Base-by-base conservation (phyloP, 2,329 filamentous ascomycete species). In the Tolypocladium tundrense region DNA sequence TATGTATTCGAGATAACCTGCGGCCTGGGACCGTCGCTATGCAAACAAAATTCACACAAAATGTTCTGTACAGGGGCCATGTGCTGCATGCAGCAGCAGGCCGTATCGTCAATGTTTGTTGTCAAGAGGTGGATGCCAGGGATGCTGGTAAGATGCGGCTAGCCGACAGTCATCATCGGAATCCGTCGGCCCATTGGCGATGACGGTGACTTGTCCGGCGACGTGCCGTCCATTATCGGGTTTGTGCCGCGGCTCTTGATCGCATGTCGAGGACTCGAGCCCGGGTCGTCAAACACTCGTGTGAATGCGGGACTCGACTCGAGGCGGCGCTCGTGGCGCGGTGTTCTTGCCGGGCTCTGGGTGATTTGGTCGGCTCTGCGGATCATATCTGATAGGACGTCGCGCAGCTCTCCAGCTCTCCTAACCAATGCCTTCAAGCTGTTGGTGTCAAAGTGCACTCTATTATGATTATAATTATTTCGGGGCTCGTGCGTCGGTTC, bases 251-350 rank as follows among this genome's bases (percentile, higher is more conserved):
- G 80, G 60, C 76, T 83, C 63, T 79, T 78, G 35, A 75, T 73
- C 10, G 78, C 66, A 59, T 78, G 75, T 62, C 77, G 77, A 27
- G 81, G 80, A 59, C 78, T 85, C 14, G 79, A 75, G 43, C 77
- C 76, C 1, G 84, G 83, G 51, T 86, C 83, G 11, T 84, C 82
- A 64, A 88, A 88, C 42, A 88, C 83, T 31, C 82, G 75, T 3
- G 83, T 87, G 61, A 88, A 88, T 1, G 85, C 84, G n/a, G 85
- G 85, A 64, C 83, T 87, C 3, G 81, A 84, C 55, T 85, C 81
- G 41, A 73, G 69, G 31, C 73, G 71, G 10, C 74, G 72, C 50
- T 73, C 72, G 45, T 74, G 67, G 52, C 78, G 75, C 3, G 79
- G 77, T 1, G 80, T 84, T 35, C 75, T 70, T 10, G 74, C 75